Conservation (phyloP, 1,139 yeast genomes). For the Hyphopichia buzzinii region DNA sequence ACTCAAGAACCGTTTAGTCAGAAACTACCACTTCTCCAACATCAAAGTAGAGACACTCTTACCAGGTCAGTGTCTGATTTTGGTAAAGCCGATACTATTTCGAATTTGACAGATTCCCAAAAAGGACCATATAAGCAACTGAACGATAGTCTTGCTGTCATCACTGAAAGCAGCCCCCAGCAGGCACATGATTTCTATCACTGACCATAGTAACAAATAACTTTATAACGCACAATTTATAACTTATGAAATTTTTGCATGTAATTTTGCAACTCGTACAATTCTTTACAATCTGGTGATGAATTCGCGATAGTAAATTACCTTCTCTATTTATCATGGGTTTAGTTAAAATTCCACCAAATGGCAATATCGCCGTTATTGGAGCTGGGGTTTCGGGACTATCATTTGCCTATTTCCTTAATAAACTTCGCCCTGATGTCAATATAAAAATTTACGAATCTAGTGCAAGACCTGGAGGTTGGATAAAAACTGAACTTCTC, state of each 20-base stretch:
- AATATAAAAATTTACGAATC: conserved; percentile 62
- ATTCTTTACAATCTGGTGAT: too few species aligned
- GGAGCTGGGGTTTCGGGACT: conserved; percentile 93
- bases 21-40: conserved; percentile 30
- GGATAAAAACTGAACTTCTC: conserved; percentile 54
- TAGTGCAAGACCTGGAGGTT: conserved; percentile 66
- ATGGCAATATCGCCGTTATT: conserved; percentile 58
- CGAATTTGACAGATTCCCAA: conserved; percentile 4
- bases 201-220: background rate
- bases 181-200: conserved; percentile 18
- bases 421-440: conserved; percentile 69
- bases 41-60: conserved; percentile 23
- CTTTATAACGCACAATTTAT: too few species aligned
- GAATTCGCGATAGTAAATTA: too few species aligned
- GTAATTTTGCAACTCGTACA: too few species aligned
- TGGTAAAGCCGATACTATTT: conserved; percentile 3
- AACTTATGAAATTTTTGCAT: too few species aligned
- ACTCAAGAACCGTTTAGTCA: conserved; percentile 23
- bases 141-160: conserved; percentile 17
- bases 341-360: conserved; percentile 14
- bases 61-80: conserved; percentile 9
- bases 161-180: conserved; percentile 12
- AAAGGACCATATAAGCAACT: conserved; percentile 1
- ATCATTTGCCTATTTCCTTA: conserved; percentile 70
- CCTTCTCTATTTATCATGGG: too few species aligned